Base-by-base conservation (phyloP, 306 rosid species). In the Canavalia ensiformis region DNA sequence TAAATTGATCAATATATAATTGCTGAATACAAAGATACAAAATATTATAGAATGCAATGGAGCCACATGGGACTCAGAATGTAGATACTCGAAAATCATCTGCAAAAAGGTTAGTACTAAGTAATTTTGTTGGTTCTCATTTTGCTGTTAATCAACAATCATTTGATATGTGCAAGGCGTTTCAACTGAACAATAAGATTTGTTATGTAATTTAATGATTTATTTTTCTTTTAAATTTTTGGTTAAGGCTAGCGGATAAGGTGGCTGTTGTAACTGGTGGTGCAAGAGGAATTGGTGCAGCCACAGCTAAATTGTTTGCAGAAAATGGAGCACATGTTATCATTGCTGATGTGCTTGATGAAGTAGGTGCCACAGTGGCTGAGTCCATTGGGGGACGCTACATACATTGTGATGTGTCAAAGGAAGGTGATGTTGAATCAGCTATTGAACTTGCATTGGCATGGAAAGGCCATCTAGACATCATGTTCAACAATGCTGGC, bases 401-500 rank as follows among this genome's bases (percentile, higher is more conserved):
- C 89, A 39, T 94, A 42, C 98, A 92, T 39, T 94, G 98, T 44
- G 92, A 92, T 67, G 98, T 94, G 11, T 77, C 96, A 2, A 86
- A 82, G 65, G 97, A 94, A 81, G 2, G 78, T 3, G 97, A 94
- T 67, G 87, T 94, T 47, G 91, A 90, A 87, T 82, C 97, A 7
- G 94, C 96, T 0, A 51, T 90, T n/a, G 75, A 86, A 46, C 82
- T 82, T 33, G 94, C 97, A 2, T 1, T 89, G 3, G 5, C 72
- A 68, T 92, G 98, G 98, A 94, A 85, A 69, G 98, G 96, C 1
- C 83, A 68, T 6, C 39, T 94, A 41, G 93, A 94, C 85, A 82
- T 94, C 29, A 92, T 94, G 97, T 79, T 92, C 76, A 92, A 88
- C 91, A 94, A 94, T 49, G 98, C 98, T 0, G 98, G 97, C 1